Evolutionary conservation across 441 rosid species (phyloP).

Genomic region (Gossypium davidsonii): DNA sequence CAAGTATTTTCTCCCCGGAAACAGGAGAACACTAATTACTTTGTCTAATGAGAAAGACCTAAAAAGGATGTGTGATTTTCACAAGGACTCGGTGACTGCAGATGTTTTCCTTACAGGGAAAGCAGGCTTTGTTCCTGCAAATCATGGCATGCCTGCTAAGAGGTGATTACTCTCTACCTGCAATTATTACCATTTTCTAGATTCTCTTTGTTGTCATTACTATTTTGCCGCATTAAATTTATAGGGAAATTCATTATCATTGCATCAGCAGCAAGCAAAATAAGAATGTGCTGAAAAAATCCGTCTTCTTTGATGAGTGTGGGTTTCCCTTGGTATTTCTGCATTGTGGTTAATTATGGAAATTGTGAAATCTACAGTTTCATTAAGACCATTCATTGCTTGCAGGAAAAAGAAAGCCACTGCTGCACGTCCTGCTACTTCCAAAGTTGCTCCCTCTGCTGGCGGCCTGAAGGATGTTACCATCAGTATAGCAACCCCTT

Average conservation of each 20-base stretch:
- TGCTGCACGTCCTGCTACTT: slow-evolving; percentile 23
- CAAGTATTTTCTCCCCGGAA: slow-evolving; percentile 89
- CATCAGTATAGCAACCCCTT: slow-evolving; percentile 17
- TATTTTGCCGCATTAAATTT: background rate
- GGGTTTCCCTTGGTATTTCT: background rate
- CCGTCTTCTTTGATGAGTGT: background rate
- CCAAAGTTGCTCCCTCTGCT: slow-evolving; percentile 15
- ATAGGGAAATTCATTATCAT: background rate
- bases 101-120: slow-evolving; percentile 59
- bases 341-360: background rate
- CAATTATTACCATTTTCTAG: slow-evolving; percentile 8
- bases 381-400: slow-evolving; percentile 7
- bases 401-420: slow-evolving; percentile 35
- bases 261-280: background rate
- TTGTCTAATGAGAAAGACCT: slow-evolving; percentile 68
- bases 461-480: slow-evolving; percentile 7
- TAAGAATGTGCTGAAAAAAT: slow-evolving; percentile 9
- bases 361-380: background rate
- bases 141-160: slow-evolving; percentile 19
- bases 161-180: slow-evolving; percentile 34
- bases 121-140: slow-evolving; percentile 49
- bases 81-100: slow-evolving; percentile 60
- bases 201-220: slow-evolving; percentile 5
- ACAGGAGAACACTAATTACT: slow-evolving; percentile 61
- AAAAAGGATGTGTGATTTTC: slow-evolving; percentile 75